Percentiles rank a stretch among this genome's conserved stretches.
These are phyloP conservation scores for Roridomyces roridus DNA, from an alignment of 768 basidiomycete genomes.

Conservation along the genomic window DNA sequence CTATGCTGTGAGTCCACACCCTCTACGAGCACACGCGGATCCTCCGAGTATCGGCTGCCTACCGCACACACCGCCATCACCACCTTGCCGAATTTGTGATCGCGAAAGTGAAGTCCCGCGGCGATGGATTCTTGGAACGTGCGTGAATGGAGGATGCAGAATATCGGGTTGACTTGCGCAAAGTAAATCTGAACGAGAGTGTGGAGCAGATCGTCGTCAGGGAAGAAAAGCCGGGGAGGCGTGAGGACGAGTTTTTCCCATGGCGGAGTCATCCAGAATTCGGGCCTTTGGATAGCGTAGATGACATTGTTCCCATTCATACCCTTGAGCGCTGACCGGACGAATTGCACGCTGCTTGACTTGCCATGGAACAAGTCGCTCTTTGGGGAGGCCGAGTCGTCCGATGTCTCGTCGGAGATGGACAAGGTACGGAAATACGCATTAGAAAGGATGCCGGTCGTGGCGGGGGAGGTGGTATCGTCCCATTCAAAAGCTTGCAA, in stretches of 20 bases:
- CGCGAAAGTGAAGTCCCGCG: constrained; percentile 52
- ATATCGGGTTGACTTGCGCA: constrained; percentile 49
- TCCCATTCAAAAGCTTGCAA: background rate
- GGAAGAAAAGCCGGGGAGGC: constrained; percentile 44
- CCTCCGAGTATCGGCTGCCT: constrained; percentile 63
- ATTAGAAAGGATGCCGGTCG: background rate
- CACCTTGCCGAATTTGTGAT: constrained; percentile 57
- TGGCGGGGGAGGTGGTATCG: background rate
- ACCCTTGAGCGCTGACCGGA: background rate
- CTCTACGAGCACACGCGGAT: constrained; percentile 41
- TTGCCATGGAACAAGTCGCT: background rate
- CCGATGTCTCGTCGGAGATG: background rate
- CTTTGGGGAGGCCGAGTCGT: background rate
- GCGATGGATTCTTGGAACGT: constrained; percentile 59
- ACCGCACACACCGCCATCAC: constrained; percentile 73
- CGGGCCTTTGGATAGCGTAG: background rate
- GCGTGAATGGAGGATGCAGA: constrained; percentile 71
- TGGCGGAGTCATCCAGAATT: background rate
- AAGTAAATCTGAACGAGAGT: constrained; percentile 67
- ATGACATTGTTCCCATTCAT: background rate
- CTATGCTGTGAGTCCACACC: constrained; percentile 48
- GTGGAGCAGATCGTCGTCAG: constrained; percentile 53
- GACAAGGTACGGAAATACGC: background rate
- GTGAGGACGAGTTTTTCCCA: constrained; percentile 7
- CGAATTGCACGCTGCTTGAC: background rate